A percentile compares a stretch with the other conserved stretches of the same genome.
Conservation (phyloP, 176 grass and related monocot species). For the Zoysia pacifica region DNA sequence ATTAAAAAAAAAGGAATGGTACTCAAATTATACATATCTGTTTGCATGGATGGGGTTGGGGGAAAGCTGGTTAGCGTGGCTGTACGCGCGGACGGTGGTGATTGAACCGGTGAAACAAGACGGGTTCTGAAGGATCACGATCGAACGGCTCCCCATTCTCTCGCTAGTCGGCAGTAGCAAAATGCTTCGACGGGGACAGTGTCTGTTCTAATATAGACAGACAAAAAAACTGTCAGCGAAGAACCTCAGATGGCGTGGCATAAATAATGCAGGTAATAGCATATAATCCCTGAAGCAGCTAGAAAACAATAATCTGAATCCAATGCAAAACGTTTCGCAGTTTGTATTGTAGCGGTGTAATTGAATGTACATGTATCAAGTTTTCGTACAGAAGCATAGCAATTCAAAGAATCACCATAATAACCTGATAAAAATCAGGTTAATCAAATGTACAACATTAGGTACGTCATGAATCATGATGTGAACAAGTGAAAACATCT, state of each 20-base stretch:
- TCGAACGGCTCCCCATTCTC: not conserved
- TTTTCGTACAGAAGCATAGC: not conserved
- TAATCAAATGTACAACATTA: not conserved
- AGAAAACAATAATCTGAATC: not conserved
- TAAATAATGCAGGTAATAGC: not conserved
- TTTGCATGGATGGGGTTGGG: slow-evolving; percentile 26
- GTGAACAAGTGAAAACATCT: not conserved
- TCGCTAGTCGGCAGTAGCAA: not conserved
- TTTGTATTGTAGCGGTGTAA: not conserved
- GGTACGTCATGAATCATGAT: not conserved
- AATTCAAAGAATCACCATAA: not conserved
- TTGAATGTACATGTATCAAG: not conserved
- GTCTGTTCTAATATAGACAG: not conserved
- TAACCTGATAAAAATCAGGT: not conserved
- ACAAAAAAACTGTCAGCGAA: not conserved
- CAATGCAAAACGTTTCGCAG: not conserved
- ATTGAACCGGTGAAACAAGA: not conserved
- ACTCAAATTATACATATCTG: no score
- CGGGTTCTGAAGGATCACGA: not conserved
- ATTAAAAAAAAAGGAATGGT: no score
- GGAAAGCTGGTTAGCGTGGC: not conserved
- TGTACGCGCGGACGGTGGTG: slow-evolving; percentile 17
- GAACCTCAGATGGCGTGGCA: not conserved
- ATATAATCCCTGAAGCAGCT: not conserved
- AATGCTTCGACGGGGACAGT: not conserved